Conservation (phyloP, 1,284 basidiomycete genomes). For the Moesziomyces globuligerus region DNA sequence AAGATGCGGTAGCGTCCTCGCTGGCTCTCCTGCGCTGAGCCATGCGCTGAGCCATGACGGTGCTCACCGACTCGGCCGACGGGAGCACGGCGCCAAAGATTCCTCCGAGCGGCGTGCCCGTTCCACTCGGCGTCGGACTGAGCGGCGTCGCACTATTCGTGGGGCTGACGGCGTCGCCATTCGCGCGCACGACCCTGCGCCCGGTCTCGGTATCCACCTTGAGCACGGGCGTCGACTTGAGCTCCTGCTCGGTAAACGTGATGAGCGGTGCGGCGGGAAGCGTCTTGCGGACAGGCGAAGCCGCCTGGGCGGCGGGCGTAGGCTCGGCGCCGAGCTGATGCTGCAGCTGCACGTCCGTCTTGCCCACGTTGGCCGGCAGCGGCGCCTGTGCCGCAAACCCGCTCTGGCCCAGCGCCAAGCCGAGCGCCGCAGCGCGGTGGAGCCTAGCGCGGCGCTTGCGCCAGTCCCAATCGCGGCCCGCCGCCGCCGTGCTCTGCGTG, state of each 20-base stretch:
- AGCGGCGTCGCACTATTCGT: slow-evolving; percentile 4
- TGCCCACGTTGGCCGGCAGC: slow-evolving; percentile 20
- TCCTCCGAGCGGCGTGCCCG: slow-evolving; percentile 23
- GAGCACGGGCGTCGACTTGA: slow-evolving; percentile 9
- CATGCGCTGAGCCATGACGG: slow-evolving; percentile 14
- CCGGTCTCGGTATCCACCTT: slow-evolving; percentile 28
- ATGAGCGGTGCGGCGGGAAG: slow-evolving; percentile 34
- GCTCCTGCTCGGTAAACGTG: slow-evolving; percentile 33
- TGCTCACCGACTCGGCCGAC: slow-evolving; percentile 12
- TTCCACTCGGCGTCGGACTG: slow-evolving; percentile 24
- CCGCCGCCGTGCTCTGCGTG: slow-evolving; percentile 61
- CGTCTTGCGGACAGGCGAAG: slow-evolving; percentile 9
- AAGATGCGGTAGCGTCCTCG: slow-evolving; percentile 8
- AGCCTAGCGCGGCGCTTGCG: slow-evolving; percentile 42
- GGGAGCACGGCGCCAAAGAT: slow-evolving; percentile 19
- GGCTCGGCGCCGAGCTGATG: slow-evolving; percentile 1
- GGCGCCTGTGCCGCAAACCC: slow-evolving; percentile 2
- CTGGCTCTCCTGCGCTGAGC: slow-evolving; percentile 31
- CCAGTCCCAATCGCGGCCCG: slow-evolving; percentile 65
- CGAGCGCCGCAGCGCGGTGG: slow-evolving; percentile 35
- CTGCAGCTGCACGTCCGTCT: slow-evolving; percentile 41
- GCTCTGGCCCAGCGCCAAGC: slow-evolving; percentile 29
- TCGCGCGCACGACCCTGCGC: not conserved
- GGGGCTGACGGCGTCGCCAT: not conserved
- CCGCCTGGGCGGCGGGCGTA: slow-evolving; percentile 8